Percentiles rank a stretch among this genome's conserved stretches.
Conservation (phyloP, 106 monocot genomes). For the Alisma plantagoaquatica region DNA sequence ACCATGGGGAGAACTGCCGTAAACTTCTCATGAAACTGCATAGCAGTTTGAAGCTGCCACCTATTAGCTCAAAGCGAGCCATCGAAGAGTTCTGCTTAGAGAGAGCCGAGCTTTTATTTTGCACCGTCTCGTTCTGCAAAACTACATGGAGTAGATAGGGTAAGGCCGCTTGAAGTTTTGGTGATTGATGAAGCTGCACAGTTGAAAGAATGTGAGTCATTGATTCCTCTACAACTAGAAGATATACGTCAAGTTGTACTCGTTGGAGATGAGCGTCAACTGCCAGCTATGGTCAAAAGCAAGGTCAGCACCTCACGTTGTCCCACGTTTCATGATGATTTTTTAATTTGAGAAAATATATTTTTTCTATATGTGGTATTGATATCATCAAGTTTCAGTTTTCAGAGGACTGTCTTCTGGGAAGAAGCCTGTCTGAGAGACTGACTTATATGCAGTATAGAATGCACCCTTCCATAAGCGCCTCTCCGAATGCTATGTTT, state of each 20-base stretch:
- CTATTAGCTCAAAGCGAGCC: not conserved
- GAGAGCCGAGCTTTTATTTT: slow-evolving; percentile 13
- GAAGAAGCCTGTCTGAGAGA: slow-evolving; percentile 16
- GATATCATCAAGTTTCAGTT: not conserved
- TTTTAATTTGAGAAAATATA: too few species aligned
- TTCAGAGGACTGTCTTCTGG: not conserved
- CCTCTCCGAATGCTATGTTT: not conserved
- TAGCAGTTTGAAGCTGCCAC: slow-evolving; percentile 4
- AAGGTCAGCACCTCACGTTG: not conserved
- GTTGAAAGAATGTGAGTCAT: slow-evolving; percentile 21
- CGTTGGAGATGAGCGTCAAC: slow-evolving; percentile 18
- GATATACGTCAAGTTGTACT: slow-evolving; percentile 9
- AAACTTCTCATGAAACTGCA: too few species aligned
- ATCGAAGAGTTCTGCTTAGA: slow-evolving; percentile 2
- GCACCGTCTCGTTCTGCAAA: slow-evolving; percentile 11
- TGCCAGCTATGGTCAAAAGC: slow-evolving; percentile 18
- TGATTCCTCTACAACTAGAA: slow-evolving; percentile 8
- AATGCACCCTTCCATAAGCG: slow-evolving; percentile 19
- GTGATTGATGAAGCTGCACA: slow-evolving; percentile 24
- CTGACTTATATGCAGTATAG: slow-evolving; percentile 22
- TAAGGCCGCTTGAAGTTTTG: not conserved
- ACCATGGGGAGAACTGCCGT: too few species aligned
- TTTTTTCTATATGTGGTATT: not conserved
- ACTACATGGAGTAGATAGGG: not conserved
- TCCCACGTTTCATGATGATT: not conserved